Percentiles rank a stretch among this genome's conserved stretches.
These are phyloP conservation scores for Emmonsia crescens DNA, from an alignment of 2,329 filamentous ascomycete species.

Conservation along the genomic window DNA sequence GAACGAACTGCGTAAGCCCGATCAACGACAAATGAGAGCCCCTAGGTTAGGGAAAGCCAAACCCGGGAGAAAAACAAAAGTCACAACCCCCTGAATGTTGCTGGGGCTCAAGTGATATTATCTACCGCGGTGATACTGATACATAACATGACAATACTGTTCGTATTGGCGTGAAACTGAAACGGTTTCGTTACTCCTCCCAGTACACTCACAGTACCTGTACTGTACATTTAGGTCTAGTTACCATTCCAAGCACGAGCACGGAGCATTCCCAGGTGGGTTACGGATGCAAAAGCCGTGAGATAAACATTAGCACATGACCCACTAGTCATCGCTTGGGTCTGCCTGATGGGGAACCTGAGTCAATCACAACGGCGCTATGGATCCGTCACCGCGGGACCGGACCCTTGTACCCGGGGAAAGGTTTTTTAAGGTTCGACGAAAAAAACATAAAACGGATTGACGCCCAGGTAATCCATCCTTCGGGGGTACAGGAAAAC, in stretches of 20 bases:
- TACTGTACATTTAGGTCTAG: background rate
- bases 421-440: background rate
- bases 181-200: background rate
- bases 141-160: background rate
- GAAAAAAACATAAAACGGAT: background rate
- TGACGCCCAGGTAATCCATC: background rate
- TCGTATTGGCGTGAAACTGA: background rate
- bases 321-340: background rate
- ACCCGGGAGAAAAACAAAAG: background rate
- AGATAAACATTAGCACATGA: slow-evolving; percentile 3
- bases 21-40: background rate
- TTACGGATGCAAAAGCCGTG: background rate
- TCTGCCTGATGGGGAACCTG: slow-evolving; percentile 1
- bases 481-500: background rate
- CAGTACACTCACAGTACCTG: background rate
- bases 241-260: background rate
- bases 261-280: background rate
- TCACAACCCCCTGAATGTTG: background rate
- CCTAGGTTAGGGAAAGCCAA: background rate
- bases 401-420: slow-evolving; percentile 22
- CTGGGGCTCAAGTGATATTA: background rate
- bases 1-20: background rate
- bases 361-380: background rate
- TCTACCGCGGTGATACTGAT: background rate
- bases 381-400: slow-evolving; percentile 29